phyloP scores from a whole-genome alignment of 306 rosid species.

The Hylodesmum podocarpum region DNA sequence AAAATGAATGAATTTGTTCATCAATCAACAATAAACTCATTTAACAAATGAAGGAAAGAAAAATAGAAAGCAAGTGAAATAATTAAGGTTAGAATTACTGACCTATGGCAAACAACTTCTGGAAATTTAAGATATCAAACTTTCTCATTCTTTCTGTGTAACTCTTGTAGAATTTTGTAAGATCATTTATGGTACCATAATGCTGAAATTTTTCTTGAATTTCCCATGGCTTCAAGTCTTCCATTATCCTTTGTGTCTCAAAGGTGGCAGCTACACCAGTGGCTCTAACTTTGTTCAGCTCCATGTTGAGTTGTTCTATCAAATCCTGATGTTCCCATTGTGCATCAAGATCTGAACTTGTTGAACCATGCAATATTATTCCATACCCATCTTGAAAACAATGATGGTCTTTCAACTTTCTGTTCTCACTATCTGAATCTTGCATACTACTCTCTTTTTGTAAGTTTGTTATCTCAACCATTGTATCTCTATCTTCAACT shows the following conservation, averaged over 20 bases:
- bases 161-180: slow-evolving; percentile 56
- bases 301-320: slow-evolving; percentile 11
- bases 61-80: neutral
- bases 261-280: neutral
- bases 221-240: slow-evolving; percentile 75
- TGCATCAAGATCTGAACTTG: slow-evolving; percentile 6
- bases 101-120: slow-evolving; percentile 80
- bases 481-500: slow-evolving; percentile 40
- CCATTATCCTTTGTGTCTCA: slow-evolving; percentile 69
- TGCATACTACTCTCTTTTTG: slow-evolving; percentile 4
- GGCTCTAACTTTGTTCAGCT: neutral
- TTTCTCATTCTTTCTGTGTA: slow-evolving; percentile 79
- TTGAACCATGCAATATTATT: neutral
- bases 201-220: slow-evolving; percentile 61
- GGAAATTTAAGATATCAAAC: slow-evolving; percentile 76
- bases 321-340: slow-evolving; percentile 8
- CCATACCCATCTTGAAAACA: slow-evolving; percentile 2
- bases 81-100: slow-evolving; percentile 37
- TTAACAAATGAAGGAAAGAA: neutral
- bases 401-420: neutral
- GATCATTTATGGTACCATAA: slow-evolving; percentile 44
- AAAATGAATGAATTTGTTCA: neutral
- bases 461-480: slow-evolving; percentile 28
- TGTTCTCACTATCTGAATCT: neutral
- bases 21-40: neutral